Base-by-base conservation (phyloP, 805 yeast genomes). In the Wickerhamomyces canadensis region DNA sequence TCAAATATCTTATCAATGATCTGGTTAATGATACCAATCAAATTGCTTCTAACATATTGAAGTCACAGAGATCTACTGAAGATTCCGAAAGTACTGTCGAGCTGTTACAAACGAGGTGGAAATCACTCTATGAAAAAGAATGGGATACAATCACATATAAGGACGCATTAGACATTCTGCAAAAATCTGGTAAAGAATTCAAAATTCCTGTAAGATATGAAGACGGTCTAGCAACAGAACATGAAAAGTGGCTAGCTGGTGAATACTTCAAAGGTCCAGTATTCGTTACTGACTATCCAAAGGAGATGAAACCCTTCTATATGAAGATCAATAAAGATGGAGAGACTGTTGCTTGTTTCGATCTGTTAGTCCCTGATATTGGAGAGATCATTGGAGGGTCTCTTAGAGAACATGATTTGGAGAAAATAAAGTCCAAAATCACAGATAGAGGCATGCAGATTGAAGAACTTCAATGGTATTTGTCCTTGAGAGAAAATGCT, bases 371-470 rank as follows among this genome's bases (percentile, higher is more conserved):
- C 15, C 98, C 99, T 0, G 91, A 81, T 15, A 72, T 93, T 39
- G 99, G 98, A 18, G 99, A 93, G 57, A 64, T 93, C 13, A 80
- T 86, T 7, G 99, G 99, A 3, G 99, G 99, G 0, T 87, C 96
- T 1, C 48, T 93, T 42, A 84, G 99, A 60, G 96, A 91, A 51
- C 85, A 84, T 51, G 62, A 74, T 43, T 62, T 72, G 42, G 68
- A 59, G 0, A 48, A 40, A 11, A 60, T 93, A 14, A 47, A 64
- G 3, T 43, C 43, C 1, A 82, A 76, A 41, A 77, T 91, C 58
- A 40, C 56, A 7, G 39, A 53, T 4, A 61, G 83, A 37, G 64
- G 63, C 2, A 84, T 88, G 89, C 71, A 74, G 36, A 33, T 53
- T 0, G 52, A 57, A 3, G 72, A 68, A 2, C 58, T 93, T 58